phyloP scores from a whole-genome alignment of 2,329 filamentous ascomycete species.

The Sporothrix phasma region DNA sequence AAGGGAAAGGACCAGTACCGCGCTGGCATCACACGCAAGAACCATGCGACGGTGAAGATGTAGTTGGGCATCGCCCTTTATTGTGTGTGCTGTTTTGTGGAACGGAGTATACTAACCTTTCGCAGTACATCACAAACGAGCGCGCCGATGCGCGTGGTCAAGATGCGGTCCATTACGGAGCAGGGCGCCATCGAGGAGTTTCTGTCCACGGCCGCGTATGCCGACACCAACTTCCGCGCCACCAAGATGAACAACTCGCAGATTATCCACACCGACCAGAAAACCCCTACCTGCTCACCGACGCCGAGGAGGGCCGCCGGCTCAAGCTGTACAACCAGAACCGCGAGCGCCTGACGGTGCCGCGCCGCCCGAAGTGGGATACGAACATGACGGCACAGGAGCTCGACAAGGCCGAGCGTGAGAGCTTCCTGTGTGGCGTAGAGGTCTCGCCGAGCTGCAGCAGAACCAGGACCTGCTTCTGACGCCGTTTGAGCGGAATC shows the following conservation, averaged over 20 bases:
- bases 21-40: slow-evolving; percentile 52
- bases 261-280: slow-evolving; percentile 94
- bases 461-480: slow-evolving; percentile 91
- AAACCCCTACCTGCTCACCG: slow-evolving; percentile 88
- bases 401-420: slow-evolving; percentile 68
- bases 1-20: slow-evolving; percentile 78
- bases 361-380: slow-evolving; percentile 83
- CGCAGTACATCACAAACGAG: slow-evolving; percentile 78
- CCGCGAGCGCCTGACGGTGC: slow-evolving; percentile 71
- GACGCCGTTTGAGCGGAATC: slow-evolving; percentile 94
- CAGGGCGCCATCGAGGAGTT: slow-evolving; percentile 96
- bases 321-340: slow-evolving; percentile 77
- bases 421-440: slow-evolving; percentile 80
- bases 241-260: slow-evolving; percentile 99
- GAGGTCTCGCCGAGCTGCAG: slow-evolving; percentile 83
- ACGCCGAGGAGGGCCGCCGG: slow-evolving; percentile 68
- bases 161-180: slow-evolving; percentile 98
- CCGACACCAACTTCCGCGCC: slow-evolving; percentile 97
- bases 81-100: not conserved
- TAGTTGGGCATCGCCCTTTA: slow-evolving; percentile 23
- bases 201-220: slow-evolving; percentile 85
- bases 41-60: slow-evolving; percentile 72
- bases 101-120: not conserved
- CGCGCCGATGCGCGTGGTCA: slow-evolving; percentile 91
- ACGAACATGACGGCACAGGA: slow-evolving; percentile 71